Percentiles rank a stretch among this genome's conserved stretches.
Evolutionary conservation across 495 filamentous ascomycete genomes (phyloP).

Genomic region (Aspergillus homomorphus): DNA sequence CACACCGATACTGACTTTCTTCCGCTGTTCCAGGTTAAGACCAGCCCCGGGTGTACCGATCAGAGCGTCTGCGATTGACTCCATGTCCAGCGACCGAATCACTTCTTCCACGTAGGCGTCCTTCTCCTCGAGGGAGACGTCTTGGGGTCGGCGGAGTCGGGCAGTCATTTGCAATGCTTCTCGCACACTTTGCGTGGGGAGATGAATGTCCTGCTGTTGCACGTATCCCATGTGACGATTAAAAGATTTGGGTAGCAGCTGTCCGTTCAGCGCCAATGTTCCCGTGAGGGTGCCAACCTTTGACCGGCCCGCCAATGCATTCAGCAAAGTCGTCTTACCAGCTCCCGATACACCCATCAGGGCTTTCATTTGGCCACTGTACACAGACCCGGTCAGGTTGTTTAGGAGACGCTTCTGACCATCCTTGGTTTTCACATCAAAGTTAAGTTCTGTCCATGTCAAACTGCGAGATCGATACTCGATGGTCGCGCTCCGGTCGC

Average conservation of each 20-base stretch:
- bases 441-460: conserved; percentile 52
- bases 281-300: conserved; percentile 28
- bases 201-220: conserved; percentile 69
- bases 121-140: conserved; percentile 32
- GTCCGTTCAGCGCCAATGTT: conserved; percentile 29
- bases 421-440: conserved; percentile 32
- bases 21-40: conserved; percentile 38
- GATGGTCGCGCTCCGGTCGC: no score
- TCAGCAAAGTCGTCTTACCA: conserved; percentile 63
- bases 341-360: conserved; percentile 71
- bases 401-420: conserved; percentile 55
- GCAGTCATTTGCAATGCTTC: conserved; percentile 50
- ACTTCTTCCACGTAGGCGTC: conserved; percentile 33
- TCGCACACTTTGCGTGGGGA: conserved; percentile 41
- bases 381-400: conserved; percentile 57
- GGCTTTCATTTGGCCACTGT: conserved; percentile 57
- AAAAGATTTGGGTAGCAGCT: conserved; percentile 27
- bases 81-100: conserved; percentile 31
- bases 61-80: conserved; percentile 29
- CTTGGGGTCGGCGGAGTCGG: conserved; percentile 36
- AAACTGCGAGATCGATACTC: conserved; percentile 52
- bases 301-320: conserved; percentile 35
- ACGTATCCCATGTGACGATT: conserved; percentile 57
- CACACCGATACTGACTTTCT: conserved; percentile 68
- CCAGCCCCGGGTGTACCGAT: conserved; percentile 30